Evolutionary conservation across 2,329 filamentous ascomycete genomes (phyloP), one percentile per base, ranked within the genome.

Genomic region (Exophiala sp.): DNA sequence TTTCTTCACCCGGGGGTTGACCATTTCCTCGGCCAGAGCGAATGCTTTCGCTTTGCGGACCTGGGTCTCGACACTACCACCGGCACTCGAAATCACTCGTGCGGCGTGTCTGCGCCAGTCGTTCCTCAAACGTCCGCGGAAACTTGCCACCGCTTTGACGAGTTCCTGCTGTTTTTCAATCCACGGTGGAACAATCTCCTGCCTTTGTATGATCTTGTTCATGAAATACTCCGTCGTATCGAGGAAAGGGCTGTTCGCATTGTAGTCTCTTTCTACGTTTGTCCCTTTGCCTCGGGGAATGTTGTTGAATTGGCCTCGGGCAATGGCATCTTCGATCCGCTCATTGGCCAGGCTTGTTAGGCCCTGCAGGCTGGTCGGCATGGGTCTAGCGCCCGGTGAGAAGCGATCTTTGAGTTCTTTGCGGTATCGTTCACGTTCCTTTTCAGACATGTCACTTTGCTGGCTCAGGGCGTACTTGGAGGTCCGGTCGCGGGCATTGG

Each of bases 91-190:
- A 61, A 97, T 95, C 63, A 85, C 80, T 46, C 89, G 77, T 1
- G 89, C 85, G 4, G 88, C 89, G 70, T 95, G 89, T 34, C 91
- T 80, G 67, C 82, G 85, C 92, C 92, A 97, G 63, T 95, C 90
- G 38, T 79, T 82, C 34, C 91, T 78, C 57, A 97, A 67, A n/a
- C 89, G 77, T 2, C 77, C 73, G 2, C 94, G 81, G 66, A 99
- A 96, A 1, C 78, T 77, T 10, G 77, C 79, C 1, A 85, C 80
- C 0, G 88, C 81, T 56, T 82, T 84, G 9, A 84, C 79, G 5
- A 97, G 75, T 65, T 96, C 91, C 68, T 97, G 92, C 69, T 99
- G 94, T 72, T 96, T 97, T 72, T 99, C 94, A 55, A 99, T 97
- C 94, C 94, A 99, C 0, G 92, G 92, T 1, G 94, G 94, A 0